A percentile compares a stretch with the other conserved stretches of the same genome.
These are phyloP conservation scores for Hura crepitans DNA, from an alignment of 441 rosid genomes.

Conservation along the genomic window DNA sequence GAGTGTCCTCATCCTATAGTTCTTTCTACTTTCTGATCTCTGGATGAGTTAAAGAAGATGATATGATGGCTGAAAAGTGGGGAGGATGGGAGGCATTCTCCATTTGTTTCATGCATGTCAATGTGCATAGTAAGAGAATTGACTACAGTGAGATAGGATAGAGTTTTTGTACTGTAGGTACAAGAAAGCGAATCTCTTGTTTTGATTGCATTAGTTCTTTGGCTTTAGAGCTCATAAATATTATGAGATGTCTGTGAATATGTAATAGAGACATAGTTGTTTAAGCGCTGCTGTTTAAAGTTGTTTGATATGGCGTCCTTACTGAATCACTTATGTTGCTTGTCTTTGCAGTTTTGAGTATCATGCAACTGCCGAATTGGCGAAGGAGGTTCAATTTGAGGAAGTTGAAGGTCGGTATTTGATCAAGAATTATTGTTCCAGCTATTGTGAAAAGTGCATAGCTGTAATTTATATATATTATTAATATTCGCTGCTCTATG, in stretches of 20 bases:
- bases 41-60: no score
- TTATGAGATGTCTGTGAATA: background rate
- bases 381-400: slow-evolving; percentile 75
- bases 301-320: background rate
- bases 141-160: background rate
- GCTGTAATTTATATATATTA: background rate
- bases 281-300: background rate
- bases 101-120: background rate
- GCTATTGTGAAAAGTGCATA: background rate
- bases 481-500: background rate
- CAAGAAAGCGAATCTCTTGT: background rate
- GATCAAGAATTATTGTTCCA: background rate
- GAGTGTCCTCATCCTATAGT: no score
- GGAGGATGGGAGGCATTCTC: no score
- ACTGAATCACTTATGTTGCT: background rate
- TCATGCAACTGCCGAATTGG: slow-evolving; percentile 66
- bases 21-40: no score
- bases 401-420: slow-evolving; percentile 59
- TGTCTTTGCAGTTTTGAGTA: slow-evolving; percentile 62
- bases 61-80: no score
- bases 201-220: background rate
- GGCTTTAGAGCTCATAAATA: background rate
- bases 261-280: background rate
- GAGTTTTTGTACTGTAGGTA: background rate
- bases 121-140: background rate